These are phyloP conservation scores for Aphanocladium album DNA, from an alignment of 2,329 filamentous ascomycete species.

Conservation along the genomic window DNA sequence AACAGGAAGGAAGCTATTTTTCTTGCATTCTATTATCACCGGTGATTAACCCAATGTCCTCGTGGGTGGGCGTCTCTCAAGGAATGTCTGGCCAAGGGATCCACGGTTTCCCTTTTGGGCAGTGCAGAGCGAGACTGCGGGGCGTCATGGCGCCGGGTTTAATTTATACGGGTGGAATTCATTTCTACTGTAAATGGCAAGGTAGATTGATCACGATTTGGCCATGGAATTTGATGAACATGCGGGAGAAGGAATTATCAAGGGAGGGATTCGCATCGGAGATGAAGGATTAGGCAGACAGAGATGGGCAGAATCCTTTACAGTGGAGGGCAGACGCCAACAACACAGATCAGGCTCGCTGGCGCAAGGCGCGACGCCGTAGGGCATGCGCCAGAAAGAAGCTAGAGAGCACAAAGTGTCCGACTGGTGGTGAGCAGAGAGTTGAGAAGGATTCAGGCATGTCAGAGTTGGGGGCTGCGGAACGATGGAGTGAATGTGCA, in stretches of 20 bases:
- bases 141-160: not conserved
- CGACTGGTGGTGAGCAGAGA: no score
- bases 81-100: not conserved
- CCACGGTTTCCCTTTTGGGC: not conserved
- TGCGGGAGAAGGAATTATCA: not conserved
- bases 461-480: no score
- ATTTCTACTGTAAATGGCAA: not conserved
- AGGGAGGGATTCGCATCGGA: not conserved
- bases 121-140: not conserved
- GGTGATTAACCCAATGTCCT: no score
- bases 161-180: not conserved
- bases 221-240: not conserved
- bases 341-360: not conserved
- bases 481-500: no score
- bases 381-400: no score
- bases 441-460: no score
- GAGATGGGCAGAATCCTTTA: no score
- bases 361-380: not conserved
- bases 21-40: no score
- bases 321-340: not conserved
- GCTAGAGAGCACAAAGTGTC: no score
- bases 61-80: no score
- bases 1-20: not conserved
- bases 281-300: no score
- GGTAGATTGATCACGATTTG: not conserved